Percentiles rank a stretch among this genome's conserved stretches.
phyloP scores from a whole-genome alignment of 1,284 basidiomycete genomes.

The Ganoderma boninense region DNA sequence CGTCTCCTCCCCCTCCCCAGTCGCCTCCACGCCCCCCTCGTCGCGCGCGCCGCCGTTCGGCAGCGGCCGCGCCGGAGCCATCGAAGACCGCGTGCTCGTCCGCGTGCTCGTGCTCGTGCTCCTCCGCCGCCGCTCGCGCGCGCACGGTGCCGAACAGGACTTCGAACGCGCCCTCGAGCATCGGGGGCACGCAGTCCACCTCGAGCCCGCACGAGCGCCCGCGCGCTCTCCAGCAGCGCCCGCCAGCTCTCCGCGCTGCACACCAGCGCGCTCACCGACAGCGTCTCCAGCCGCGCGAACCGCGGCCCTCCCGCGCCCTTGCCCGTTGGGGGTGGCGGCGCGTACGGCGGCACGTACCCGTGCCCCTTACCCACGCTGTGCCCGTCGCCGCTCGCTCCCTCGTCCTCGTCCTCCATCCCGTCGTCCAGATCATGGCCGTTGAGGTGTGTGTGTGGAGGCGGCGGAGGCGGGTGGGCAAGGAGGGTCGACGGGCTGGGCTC shows the following conservation, averaged over 20 bases:
- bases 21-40: neutral
- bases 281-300: conserved; percentile 49
- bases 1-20: neutral
- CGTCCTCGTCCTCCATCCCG: neutral
- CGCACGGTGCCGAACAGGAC: conserved; percentile 39
- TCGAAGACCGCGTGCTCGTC: neutral
- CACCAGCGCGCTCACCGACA: conserved; percentile 55
- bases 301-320: conserved; percentile 19
- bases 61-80: neutral
- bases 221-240: conserved; percentile 46
- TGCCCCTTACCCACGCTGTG: conserved; percentile 13
- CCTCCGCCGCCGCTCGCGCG: neutral
- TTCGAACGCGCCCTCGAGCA: conserved; percentile 47
- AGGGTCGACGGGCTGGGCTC: conserved; percentile 25
- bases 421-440: conserved; percentile 1
- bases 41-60: neutral
- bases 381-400: neutral
- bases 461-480: conserved; percentile 15
- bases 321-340: no score
- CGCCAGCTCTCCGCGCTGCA: conserved; percentile 50
- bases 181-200: conserved; percentile 51
- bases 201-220: conserved; percentile 51
- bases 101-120: neutral
- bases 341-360: neutral
- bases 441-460: neutral